Percentiles rank a stretch among this genome's conserved stretches.
These are phyloP conservation scores for Daldinia grandis DNA, from an alignment of 495 filamentous ascomycete genomes.

Conservation along the genomic window DNA sequence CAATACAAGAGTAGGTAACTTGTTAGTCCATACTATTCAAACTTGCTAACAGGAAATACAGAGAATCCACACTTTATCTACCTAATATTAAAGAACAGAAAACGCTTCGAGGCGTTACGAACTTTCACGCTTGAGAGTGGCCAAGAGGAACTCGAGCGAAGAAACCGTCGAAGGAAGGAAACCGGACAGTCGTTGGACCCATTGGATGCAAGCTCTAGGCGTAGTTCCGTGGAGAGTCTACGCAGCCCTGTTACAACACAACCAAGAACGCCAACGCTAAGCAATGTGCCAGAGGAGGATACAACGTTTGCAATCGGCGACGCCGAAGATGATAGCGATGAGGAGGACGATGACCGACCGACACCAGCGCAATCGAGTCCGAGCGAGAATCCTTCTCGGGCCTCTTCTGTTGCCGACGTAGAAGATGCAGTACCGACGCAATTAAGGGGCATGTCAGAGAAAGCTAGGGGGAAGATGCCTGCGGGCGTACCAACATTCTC, in stretches of 20 bases:
- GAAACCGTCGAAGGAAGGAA: constrained; percentile 78
- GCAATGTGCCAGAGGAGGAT: constrained; percentile 81
- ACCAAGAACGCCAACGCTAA: constrained; percentile 68
- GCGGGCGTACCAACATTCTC: constrained; percentile 84
- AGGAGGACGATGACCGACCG: constrained; percentile 61
- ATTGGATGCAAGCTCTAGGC: constrained; percentile 57
- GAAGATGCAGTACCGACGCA: constrained; percentile 90
- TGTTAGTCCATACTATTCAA: background rate
- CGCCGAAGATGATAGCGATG: constrained; percentile 79
- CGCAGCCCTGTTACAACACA: constrained; percentile 67
- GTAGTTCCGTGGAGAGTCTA: constrained; percentile 74
- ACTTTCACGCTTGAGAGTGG: constrained; percentile 96
- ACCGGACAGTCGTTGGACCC: constrained; percentile 55
- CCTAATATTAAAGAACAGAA: constrained; percentile 78
- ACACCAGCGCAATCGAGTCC: constrained; percentile 77
- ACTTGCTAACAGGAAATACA: constrained; percentile 50
- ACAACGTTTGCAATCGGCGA: constrained; percentile 90
- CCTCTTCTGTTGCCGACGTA: constrained; percentile 74
- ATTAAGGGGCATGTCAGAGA: constrained; percentile 96
- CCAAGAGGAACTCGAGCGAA: constrained; percentile 89
- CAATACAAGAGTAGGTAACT: constrained; percentile 75
- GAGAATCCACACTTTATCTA: constrained; percentile 88
- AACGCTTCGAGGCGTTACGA: constrained; percentile 86
- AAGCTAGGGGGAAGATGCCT: constrained; percentile 96
- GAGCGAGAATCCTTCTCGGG: constrained; percentile 73